Percentiles rank a stretch among this genome's conserved stretches.
Conservation (phyloP, 495 filamentous ascomycete species). For the Aspergillus affinis region DNA sequence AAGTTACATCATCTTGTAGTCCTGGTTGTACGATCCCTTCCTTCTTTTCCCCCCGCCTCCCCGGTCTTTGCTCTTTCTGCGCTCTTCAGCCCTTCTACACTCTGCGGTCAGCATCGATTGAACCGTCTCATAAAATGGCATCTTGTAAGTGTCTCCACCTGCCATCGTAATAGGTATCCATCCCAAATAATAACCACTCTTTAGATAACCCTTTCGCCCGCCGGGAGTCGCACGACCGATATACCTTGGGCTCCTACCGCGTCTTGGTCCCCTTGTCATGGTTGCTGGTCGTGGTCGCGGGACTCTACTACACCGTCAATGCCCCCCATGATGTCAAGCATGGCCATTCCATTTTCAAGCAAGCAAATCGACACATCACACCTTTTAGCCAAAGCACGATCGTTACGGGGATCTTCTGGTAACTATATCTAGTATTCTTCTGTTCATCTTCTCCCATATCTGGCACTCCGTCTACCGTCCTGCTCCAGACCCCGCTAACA, state of each 20-base stretch:
- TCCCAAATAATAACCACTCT: neutral
- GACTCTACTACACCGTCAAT: conserved; percentile 68
- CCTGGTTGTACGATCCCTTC: neutral
- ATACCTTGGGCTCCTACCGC: conserved; percentile 58
- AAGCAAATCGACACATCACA: conserved; percentile 62
- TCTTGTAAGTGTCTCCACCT: neutral
- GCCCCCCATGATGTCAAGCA: conserved; percentile 59
- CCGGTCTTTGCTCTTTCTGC: too few species aligned
- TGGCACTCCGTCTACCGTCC: conserved; percentile 2
- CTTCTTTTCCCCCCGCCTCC: neutral
- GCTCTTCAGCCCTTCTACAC: too few species aligned
- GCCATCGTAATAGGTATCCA: neutral
- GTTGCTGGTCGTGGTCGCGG: conserved; percentile 64
- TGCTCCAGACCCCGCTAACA: neutral
- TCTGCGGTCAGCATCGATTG: too few species aligned
- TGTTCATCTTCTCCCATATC: neutral
- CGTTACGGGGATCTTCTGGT: conserved; percentile 80
- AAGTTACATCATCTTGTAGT: neutral
- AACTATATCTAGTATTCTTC: conserved; percentile 3
- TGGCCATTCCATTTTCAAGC: conserved; percentile 63
- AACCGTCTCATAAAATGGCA: too few species aligned
- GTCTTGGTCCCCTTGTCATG: conserved; percentile 69
- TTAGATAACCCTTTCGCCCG: conserved; percentile 63
- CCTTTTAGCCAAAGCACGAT: conserved; percentile 73
- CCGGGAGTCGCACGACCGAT: conserved; percentile 56